Base-by-base conservation (phyloP, 23 red algal species). In the Gracilaria gracilis region DNA sequence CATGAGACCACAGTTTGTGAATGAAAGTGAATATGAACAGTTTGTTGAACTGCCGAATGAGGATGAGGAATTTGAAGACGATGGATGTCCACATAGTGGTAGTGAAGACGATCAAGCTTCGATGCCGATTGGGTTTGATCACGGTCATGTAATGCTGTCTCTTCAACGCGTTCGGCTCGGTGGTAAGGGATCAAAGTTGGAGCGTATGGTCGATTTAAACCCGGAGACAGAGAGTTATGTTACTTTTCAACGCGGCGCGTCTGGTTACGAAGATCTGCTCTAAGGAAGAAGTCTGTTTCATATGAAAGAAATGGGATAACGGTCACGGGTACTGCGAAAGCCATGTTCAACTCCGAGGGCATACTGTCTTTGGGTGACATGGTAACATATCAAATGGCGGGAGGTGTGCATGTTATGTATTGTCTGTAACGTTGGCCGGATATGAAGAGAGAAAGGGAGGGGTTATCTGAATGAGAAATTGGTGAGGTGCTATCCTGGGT, bases 1-100 rank as follows among this genome's bases (percentile, higher is more conserved):
- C 23, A 50, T n/a, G 5, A 48, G 25, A 51, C 72, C 72, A 13
- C 72, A 77, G 23, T 35, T 19, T 51, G 72, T 77, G 23, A 19
- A 77, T 77, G 72, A 77, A 3, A 25, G 0, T 0, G 40, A 77
- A 77, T 77, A 77, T 20, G 72, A 77, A 37, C 42, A 28, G 6
- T 3, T 77, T 3, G 72, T 77, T 77, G 72, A 77, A 51, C 23
- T 77, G 14, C 72, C 72, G 25, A 77, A 77, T 31, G 72, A 77
- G 23, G 72, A 77, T 1, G 72, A 77, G 20, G 72, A 77, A 50
- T 77, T 77, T 77, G 72, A 77, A 77, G 72, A 77, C 39, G 72
- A 77, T 51, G 72, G 72, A n/a, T 77, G 38, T 28, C 72, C 72
- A 11, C 72, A 77, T 31, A 77, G 72, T 31, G 38, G 14, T 2